Evolutionary conservation across 2,329 filamentous ascomycete genomes (phyloP).

Genomic region (Tetracladium maxilliforme): DNA sequence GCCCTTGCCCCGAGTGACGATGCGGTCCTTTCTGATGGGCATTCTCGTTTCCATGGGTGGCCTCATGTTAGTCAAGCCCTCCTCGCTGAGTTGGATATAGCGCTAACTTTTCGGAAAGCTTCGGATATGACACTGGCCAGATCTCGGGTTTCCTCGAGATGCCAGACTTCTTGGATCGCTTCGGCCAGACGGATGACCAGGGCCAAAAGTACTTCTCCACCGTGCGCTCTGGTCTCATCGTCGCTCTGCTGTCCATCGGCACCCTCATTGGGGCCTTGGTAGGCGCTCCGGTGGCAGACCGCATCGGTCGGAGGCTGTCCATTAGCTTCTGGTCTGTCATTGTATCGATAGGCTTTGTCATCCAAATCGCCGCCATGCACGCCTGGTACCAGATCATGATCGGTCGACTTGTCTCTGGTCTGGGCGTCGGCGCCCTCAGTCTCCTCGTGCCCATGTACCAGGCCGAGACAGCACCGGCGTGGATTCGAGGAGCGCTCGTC

Average conservation of each 20-base stretch:
- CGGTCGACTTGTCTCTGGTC: slow-evolving; percentile 49
- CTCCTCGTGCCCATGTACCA: slow-evolving; percentile 57
- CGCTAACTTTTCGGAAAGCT: too few species aligned
- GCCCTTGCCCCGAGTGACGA: too few species aligned
- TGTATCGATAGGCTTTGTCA: slow-evolving; percentile 43
- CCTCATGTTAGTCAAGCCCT: too few species aligned
- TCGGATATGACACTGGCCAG: slow-evolving; percentile 23
- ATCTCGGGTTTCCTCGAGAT: slow-evolving; percentile 45
- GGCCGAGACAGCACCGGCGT: slow-evolving; percentile 47
- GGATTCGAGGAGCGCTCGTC: slow-evolving; percentile 48
- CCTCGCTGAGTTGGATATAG: too few species aligned
- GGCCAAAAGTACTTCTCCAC: slow-evolving; percentile 35
- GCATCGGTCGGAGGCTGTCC: slow-evolving; percentile 42
- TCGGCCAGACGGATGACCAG: slow-evolving; percentile 25
- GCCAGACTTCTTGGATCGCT: slow-evolving; percentile 37
- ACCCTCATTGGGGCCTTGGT: slow-evolving; percentile 41
- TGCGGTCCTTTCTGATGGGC: too few species aligned
- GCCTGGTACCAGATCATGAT: slow-evolving; percentile 51
- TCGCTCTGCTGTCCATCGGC: slow-evolving; percentile 45
- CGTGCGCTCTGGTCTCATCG: slow-evolving; percentile 46
- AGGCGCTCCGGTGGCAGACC: slow-evolving; percentile 45
- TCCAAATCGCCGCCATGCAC: slow-evolving; percentile 40
- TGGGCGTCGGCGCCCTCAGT: slow-evolving; percentile 49
- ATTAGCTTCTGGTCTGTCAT: slow-evolving; percentile 46
- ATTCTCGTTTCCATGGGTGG: slow-evolving; percentile 41